phyloP scores from a whole-genome alignment of 805 yeast species.

The Sungouiella blattae region DNA sequence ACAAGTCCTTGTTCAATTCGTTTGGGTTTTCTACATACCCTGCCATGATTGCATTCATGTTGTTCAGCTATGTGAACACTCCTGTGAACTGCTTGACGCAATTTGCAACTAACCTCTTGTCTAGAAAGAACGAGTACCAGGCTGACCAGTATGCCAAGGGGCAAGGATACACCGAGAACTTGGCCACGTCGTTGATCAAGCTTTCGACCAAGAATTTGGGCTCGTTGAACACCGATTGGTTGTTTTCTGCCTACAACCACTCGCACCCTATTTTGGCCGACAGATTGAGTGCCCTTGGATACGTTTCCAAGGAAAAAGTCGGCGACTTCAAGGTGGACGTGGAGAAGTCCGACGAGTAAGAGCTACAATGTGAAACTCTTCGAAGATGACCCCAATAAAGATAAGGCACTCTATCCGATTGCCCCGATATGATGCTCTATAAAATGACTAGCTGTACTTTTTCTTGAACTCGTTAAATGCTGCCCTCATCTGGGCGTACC shows the following conservation, averaged over 20 bases:
- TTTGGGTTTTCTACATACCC: constrained; percentile 80
- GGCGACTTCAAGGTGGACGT: constrained; percentile 20
- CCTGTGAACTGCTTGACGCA: constrained; percentile 72
- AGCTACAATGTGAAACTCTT: no score
- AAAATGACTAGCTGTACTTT: constrained; percentile 9
- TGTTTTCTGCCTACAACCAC: constrained; percentile 83
- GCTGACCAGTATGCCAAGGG: constrained; percentile 85
- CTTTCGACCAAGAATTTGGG: constrained; percentile 78
- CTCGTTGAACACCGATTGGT: constrained; percentile 85
- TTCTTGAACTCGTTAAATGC: constrained; percentile 40
- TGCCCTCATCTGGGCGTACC: constrained; percentile 72
- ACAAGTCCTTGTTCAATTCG: constrained; percentile 69
- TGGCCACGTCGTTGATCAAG: constrained; percentile 69
- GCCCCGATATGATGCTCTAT: no score
- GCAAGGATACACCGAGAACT: constrained; percentile 65
- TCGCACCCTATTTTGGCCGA: constrained; percentile 92
- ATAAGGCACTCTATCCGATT: no score
- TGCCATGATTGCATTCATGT: constrained; percentile 71
- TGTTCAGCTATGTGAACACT: constrained; percentile 72
- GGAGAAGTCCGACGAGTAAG: constrained; percentile 5
- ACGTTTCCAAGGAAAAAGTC: constrained; percentile 37
- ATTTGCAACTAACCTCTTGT: constrained; percentile 63
- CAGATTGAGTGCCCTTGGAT: constrained; percentile 74
- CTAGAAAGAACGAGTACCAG: constrained; percentile 88
- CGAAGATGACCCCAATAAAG: no score